Percentiles rank a stretch among this genome's conserved stretches.
phyloP scores from a whole-genome alignment of 1,139 yeast species.

The Torulaspora pretoriensis region DNA sequence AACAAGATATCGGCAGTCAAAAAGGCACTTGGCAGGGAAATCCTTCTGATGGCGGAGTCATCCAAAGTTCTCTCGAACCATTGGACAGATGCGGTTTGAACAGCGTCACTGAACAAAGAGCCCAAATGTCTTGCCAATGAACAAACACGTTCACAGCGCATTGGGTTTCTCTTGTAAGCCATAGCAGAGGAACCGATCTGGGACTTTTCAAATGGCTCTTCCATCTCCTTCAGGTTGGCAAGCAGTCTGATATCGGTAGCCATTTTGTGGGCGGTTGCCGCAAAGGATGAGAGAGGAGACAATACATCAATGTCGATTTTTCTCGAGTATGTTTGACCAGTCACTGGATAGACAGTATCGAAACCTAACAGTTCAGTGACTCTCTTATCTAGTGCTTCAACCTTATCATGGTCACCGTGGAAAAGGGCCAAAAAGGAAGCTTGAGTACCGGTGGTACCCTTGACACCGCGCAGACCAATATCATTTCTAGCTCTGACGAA shows the following conservation, averaged over 20 bases:
- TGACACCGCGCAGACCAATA: slow-evolving; percentile 94
- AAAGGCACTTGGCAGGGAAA: slow-evolving; percentile 93
- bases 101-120: slow-evolving; percentile 84
- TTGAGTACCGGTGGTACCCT: slow-evolving; percentile 99
- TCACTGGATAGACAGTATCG: slow-evolving; percentile 91
- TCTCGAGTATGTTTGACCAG: slow-evolving; percentile 98
- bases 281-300: slow-evolving; percentile 90
- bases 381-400: slow-evolving; percentile 83
- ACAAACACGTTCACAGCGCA: slow-evolving; percentile 99
- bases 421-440: slow-evolving; percentile 91
- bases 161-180: slow-evolving; percentile 99
- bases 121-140: slow-evolving; percentile 94
- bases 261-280: slow-evolving; percentile 95
- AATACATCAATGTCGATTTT: slow-evolving; percentile 94
- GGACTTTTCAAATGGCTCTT: slow-evolving; percentile 96
- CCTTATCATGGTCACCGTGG: slow-evolving; percentile 96
- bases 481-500: slow-evolving; percentile 94
- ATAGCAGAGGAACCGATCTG: slow-evolving; percentile 98
- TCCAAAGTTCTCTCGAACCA: slow-evolving; percentile 99
- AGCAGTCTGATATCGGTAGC: slow-evolving; percentile 94
- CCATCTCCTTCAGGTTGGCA: slow-evolving; percentile 94
- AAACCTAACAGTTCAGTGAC: slow-evolving; percentile 92
- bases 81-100: slow-evolving; percentile 95
- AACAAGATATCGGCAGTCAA: slow-evolving; percentile 91
- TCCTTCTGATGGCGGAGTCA: slow-evolving; percentile 97